These are phyloP conservation scores for Wickerhamomyces subpelliculosus DNA, from an alignment of 805 yeast genomes.

Conservation along the genomic window DNA sequence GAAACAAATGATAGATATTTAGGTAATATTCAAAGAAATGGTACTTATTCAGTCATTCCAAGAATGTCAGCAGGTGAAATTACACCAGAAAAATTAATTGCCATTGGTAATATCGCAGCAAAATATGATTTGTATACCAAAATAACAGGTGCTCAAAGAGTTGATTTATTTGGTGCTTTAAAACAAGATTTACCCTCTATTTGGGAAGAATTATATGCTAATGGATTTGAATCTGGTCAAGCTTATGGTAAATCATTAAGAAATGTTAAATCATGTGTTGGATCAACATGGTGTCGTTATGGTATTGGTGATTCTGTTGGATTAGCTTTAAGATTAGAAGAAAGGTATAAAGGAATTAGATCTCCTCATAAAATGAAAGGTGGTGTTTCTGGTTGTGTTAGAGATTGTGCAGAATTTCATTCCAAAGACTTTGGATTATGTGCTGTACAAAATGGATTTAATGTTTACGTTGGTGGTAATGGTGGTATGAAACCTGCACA, in stretches of 20 bases:
- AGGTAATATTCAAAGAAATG: conserved; percentile 32
- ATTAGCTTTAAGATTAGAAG: conserved; percentile 29
- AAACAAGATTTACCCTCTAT: conserved; percentile 26
- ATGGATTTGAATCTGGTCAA: conserved; percentile 32
- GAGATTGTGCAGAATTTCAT: conserved; percentile 33
- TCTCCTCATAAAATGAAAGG: conserved; percentile 33
- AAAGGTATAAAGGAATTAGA: conserved; percentile 30
- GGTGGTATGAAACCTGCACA: conserved; percentile 36
- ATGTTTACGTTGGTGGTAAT: conserved; percentile 31
- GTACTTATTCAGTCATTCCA: conserved; percentile 31
- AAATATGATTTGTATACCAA: conserved; percentile 28
- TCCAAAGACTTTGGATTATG: conserved; percentile 32
- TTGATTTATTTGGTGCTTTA: conserved; percentile 28
- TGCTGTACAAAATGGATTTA: conserved; percentile 30
- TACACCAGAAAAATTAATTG: conserved; percentile 30
- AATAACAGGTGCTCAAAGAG: conserved; percentile 31
- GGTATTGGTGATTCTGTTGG: conserved; percentile 34
- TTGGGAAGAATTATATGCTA: conserved; percentile 25
- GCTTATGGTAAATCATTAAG: conserved; percentile 31
- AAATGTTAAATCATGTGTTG: conserved; percentile 32
- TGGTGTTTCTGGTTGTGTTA: conserved; percentile 31
- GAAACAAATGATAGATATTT: conserved; percentile 30
- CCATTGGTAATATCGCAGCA: conserved; percentile 26
- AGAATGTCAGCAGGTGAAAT: conserved; percentile 32
- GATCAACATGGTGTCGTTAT: conserved; percentile 32